phyloP scores from a whole-genome alignment of 176 grass and related monocot genomes.

The Juncus inflexus region DNA sequence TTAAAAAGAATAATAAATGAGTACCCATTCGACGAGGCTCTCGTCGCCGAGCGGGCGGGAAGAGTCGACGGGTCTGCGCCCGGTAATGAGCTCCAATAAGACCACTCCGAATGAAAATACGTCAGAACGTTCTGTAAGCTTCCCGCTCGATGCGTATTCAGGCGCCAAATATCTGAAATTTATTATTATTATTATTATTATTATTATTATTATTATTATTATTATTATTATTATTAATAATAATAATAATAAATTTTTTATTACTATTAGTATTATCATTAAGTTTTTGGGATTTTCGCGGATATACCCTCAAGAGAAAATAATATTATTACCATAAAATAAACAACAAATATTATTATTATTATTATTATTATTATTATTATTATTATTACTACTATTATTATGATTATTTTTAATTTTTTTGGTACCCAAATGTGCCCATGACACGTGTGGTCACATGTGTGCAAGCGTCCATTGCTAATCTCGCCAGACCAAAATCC shows the following conservation, averaged over 20 bases:
- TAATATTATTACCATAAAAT: not conserved
- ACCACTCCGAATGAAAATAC: constrained; percentile 92
- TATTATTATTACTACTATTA: not conserved
- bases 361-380: not conserved
- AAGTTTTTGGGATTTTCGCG: not conserved
- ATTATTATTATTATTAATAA: too few relatives aligned
- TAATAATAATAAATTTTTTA: too few relatives aligned
- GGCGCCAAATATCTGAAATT: constrained; percentile 70
- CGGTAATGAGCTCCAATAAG: constrained; percentile 85
- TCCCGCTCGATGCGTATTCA: constrained; percentile 85
- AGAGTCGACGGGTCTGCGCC: constrained; percentile 67
- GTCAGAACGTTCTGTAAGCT: constrained; percentile 88
- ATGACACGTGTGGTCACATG: constrained; percentile 95
- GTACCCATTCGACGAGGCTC: constrained; percentile 97
- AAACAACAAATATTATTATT: not conserved
- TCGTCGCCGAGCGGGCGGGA: constrained; percentile 56
- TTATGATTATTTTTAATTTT: not conserved
- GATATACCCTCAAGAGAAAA: not conserved
- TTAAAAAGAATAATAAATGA: too few relatives aligned
- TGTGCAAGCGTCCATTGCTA: constrained; percentile 77
- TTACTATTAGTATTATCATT: too few relatives aligned
- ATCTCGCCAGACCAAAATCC: constrained; percentile 91
- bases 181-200: too few relatives aligned
- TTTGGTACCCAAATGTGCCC: constrained; percentile 92
- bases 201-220: too few relatives aligned